phyloP scores from a whole-genome alignment of 352 stramenopile genomes.

The Pythium oligandrum region DNA sequence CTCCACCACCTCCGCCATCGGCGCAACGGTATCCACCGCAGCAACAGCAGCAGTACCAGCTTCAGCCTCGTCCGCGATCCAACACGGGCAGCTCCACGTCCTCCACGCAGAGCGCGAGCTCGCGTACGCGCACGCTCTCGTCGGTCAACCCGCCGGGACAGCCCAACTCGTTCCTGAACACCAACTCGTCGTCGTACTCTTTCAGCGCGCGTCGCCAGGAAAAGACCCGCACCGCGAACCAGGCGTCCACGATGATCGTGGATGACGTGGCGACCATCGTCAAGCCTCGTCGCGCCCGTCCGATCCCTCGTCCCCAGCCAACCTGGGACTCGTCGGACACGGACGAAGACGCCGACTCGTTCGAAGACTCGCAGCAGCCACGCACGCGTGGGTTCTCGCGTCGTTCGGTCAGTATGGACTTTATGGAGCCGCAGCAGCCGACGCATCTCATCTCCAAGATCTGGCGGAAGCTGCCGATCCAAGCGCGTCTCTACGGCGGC shows the following conservation, averaged over 20 bases:
- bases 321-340: slow-evolving; percentile 61
- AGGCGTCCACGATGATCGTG: slow-evolving; percentile 29
- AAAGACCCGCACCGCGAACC: slow-evolving; percentile 16
- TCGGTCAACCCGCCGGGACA: too few relatives aligned
- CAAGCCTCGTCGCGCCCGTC: slow-evolving; percentile 26
- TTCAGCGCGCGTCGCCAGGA: slow-evolving; percentile 17
- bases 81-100: slow-evolving; percentile 14
- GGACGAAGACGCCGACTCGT: slow-evolving; percentile 46
- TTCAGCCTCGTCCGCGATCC: too few relatives aligned
- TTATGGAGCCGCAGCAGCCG: slow-evolving; percentile 62
- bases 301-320: slow-evolving; percentile 1
- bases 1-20: too few relatives aligned
- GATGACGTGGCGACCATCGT: slow-evolving; percentile 46
- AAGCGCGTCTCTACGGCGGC: slow-evolving; percentile 39
- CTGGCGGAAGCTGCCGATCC: slow-evolving; percentile 74
- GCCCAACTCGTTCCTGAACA: too few relatives aligned
- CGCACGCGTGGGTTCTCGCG: slow-evolving; percentile 47
- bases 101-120: not conserved
- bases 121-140: too few relatives aligned
- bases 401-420: slow-evolving; percentile 72
- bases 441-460: slow-evolving; percentile 76
- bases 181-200: slow-evolving; percentile 9
- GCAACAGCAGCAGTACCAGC: too few relatives aligned
- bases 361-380: slow-evolving; percentile 53
- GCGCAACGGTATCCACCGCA: too few relatives aligned